Conservation (phyloP, 768 basidiomycete species). For the Coprinopsis marcescibilis region DNA sequence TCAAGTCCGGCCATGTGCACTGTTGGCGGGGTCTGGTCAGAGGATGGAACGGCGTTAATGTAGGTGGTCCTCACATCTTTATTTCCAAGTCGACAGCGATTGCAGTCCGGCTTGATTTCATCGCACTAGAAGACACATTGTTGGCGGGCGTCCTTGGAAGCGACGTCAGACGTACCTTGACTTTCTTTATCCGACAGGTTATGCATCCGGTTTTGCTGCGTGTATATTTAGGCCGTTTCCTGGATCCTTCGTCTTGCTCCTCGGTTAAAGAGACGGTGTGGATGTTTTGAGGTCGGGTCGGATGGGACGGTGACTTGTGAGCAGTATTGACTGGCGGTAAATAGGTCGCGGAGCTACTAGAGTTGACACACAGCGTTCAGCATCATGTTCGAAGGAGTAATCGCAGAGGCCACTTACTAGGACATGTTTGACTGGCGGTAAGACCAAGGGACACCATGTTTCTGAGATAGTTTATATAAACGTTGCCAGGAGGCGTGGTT, state of each 20-base stretch:
- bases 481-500: background rate
- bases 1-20: conserved; percentile 88
- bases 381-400: too few relatives aligned
- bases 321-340: too few relatives aligned
- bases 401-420: background rate
- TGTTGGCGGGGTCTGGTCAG: conserved; percentile 21
- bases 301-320: too few relatives aligned
- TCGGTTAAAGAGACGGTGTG: conserved; percentile 31
- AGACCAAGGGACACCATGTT: background rate
- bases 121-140: conserved; percentile 56
- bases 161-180: conserved; percentile 57
- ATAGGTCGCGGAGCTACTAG: too few relatives aligned
- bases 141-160: background rate
- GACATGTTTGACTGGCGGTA: background rate
- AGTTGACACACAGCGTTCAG: too few relatives aligned
- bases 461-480: background rate
- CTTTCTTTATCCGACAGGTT: conserved; percentile 91
- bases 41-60: conserved; percentile 10
- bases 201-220: conserved; percentile 93
- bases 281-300: conserved; percentile 12
- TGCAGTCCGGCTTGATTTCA: conserved; percentile 83
- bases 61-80: conserved; percentile 53
- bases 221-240: conserved; percentile 89
- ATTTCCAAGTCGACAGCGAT: conserved; percentile 81
- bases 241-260: conserved; percentile 42